Evolutionary conservation across 352 stramenopile species (phyloP).

Genomic region (Pythium periplocum): DNA sequence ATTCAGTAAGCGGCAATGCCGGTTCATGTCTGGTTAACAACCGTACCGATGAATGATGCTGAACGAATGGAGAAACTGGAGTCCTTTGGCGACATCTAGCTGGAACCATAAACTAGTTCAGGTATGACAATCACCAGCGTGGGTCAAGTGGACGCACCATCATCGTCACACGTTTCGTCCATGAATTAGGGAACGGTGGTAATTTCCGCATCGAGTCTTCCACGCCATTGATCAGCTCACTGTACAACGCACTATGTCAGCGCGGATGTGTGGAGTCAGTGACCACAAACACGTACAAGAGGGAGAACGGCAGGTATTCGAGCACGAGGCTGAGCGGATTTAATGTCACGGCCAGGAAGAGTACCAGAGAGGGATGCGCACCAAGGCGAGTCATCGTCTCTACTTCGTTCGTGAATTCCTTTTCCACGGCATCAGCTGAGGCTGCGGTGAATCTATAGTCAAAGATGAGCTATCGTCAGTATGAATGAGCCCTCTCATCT

Average conservation of each 20-base stretch:
- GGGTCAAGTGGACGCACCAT: conserved; percentile 34
- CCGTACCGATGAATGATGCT: conserved; percentile 69
- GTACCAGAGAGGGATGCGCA: conserved; percentile 60
- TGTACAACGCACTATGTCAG: conserved; percentile 9
- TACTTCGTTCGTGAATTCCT: conserved; percentile 77
- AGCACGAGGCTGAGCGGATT: conserved; percentile 62
- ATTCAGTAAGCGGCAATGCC: not conserved
- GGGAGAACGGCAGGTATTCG: conserved; percentile 72
- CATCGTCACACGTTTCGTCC: conserved; percentile 75
- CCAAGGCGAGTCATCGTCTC: conserved; percentile 60
- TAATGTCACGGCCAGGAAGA: conserved; percentile 58
- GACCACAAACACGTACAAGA: conserved; percentile 46
- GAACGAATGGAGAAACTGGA: conserved; percentile 80
- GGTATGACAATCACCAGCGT: not conserved
- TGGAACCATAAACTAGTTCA: conserved; percentile 11
- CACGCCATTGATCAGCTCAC: conserved; percentile 71
- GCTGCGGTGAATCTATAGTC: conserved; percentile 42
- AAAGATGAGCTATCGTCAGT: no score
- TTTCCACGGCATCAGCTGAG: conserved; percentile 31
- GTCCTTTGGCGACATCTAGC: conserved; percentile 59
- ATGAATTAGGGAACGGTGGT: conserved; percentile 58
- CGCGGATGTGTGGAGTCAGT: not conserved
- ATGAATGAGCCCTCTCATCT: no score
- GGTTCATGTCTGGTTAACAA: not conserved
- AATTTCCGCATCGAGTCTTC: conserved; percentile 47